Percentiles rank a stretch among this genome's conserved stretches.
Evolutionary conservation across 495 filamentous ascomycete species (phyloP).

Genomic region (Cladorrhinum samala): DNA sequence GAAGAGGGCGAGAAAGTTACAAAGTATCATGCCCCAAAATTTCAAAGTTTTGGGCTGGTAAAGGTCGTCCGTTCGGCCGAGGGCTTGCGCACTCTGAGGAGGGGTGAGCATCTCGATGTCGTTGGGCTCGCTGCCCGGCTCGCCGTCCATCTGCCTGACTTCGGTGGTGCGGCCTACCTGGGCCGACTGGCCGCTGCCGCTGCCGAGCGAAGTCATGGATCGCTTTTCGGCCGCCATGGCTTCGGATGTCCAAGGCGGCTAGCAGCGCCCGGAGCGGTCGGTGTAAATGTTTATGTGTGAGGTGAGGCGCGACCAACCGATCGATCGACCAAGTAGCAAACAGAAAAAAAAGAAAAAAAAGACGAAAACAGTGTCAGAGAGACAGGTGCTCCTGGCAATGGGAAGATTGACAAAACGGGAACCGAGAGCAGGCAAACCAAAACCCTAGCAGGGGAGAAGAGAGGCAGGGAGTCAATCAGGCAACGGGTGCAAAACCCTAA

Average conservation of each 20-base stretch:
- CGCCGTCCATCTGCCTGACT: not conserved
- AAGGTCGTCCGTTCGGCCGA: slow-evolving; percentile 24
- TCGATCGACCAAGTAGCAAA: not conserved
- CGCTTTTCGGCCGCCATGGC: slow-evolving; percentile 24
- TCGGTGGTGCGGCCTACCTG: not conserved
- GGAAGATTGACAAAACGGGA: not conserved
- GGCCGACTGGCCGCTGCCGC: slow-evolving; percentile 15
- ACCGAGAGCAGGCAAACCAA: too few species aligned
- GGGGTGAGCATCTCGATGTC: slow-evolving; percentile 27
- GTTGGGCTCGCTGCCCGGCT: not conserved
- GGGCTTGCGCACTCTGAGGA: not conserved
- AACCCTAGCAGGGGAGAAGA: not conserved
- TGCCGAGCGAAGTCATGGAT: slow-evolving; percentile 22
- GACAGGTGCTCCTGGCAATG: too few species aligned
- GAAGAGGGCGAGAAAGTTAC: slow-evolving; percentile 43
- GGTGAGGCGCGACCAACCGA: slow-evolving; percentile 1
- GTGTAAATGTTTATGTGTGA: not conserved
- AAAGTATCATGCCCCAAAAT: slow-evolving; percentile 44
- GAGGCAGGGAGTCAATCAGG: not conserved
- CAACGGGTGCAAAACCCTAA: not conserved
- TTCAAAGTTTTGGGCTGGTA: slow-evolving; percentile 37
- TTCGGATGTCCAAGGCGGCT: slow-evolving; percentile 5
- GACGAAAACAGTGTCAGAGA: not conserved
- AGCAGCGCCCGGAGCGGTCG: slow-evolving; percentile 4
- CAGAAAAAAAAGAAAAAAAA: not conserved